Percentiles rank a stretch among this genome's conserved stretches.
phyloP scores from a whole-genome alignment of 257 asterid species.

The Cinchona pubescens region DNA sequence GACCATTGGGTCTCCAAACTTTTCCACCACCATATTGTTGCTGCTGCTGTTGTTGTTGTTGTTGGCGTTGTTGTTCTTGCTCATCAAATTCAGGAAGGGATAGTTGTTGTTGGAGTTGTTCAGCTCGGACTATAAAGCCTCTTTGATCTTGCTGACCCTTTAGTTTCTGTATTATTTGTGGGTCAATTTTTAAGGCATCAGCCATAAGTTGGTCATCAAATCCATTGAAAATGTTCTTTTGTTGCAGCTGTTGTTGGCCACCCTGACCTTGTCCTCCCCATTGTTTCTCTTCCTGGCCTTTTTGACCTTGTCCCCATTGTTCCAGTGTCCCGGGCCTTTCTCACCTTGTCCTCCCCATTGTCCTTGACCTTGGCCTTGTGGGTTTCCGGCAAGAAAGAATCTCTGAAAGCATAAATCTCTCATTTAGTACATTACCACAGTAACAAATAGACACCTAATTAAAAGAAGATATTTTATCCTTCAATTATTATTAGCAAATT shows the following conservation, averaged over 20 bases:
- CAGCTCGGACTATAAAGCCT: conserved; percentile 49
- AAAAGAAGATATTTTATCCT: background rate
- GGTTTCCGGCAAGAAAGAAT: conserved; percentile 64
- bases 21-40: background rate
- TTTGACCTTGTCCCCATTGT: conserved; percentile 2
- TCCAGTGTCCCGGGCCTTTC: conserved; percentile 8
- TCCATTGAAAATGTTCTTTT: conserved; percentile 37
- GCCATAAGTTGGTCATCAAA: conserved; percentile 46
- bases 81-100: conserved; percentile 31
- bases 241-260: conserved; percentile 11
- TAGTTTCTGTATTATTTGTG: conserved; percentile 17
- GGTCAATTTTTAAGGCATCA: conserved; percentile 27
- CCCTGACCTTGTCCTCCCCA: conserved; percentile 4
- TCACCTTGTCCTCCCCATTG: conserved; percentile 6
- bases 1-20: conserved; percentile 31
- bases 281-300: conserved; percentile 13
- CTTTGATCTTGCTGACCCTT: conserved; percentile 41
- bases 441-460: too few species aligned
- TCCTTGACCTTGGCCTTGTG: conserved; percentile 16
- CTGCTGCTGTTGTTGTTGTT: conserved; percentile 1
- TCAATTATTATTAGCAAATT: background rate
- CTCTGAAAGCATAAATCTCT: conserved; percentile 22
- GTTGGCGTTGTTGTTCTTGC: conserved; percentile 10
- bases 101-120: conserved; percentile 27
- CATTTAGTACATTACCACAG: too few species aligned